Evolutionary conservation across 2,329 filamentous ascomycete genomes (phyloP), one percentile per base, ranked within the genome.

Genomic region (Talaromyces funiculosus): DNA sequence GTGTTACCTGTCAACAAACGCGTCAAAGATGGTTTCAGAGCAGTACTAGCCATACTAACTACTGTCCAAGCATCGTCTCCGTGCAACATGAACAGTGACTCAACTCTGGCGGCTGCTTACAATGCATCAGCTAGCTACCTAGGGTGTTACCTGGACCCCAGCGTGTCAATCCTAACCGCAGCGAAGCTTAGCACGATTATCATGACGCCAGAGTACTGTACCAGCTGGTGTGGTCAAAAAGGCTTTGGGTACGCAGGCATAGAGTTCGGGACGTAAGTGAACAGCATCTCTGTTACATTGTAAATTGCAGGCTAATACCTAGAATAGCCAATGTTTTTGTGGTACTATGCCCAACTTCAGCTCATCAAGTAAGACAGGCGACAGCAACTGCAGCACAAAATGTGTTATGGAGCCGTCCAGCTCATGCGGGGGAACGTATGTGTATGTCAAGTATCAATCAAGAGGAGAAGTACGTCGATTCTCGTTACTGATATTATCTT

Each of bases 241-340:
- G 47, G 47, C 5, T 51, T 51, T 33, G 24, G 26, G 20, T 51
- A 51, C 18, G 47, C 16, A 51, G 47, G 47, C 26, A 26, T 51
- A 51, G 47, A 51, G 14, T 51, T 51, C 16, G 47, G 47, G 9
- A 51, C 47, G 47, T 51, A 31, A 51, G 47, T 33, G 8, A 16
- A 45, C 22, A 49, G 3, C 24, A 14, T 29, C 3, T 49, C 45
- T 0, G 3, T 49, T 31, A 6, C 8, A 49, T 43, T 2, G 40
- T 43, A 43, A 24, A 16, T 43, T 43, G 9, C 22, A 45, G 20
- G 12, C 42, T 45, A 6, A 45, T 45, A 57, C 26, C 22, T 35
- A 33, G 20, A 58, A 35, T 7, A 26, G 42, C 31, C 57, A 59
- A 59, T 59, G 57, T 31, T 59, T 53, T 42, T 59, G 57, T 24